These are phyloP conservation scores for Annulohypoxylon stygium DNA, from an alignment of 495 filamentous ascomycete species.

Conservation along the genomic window DNA sequence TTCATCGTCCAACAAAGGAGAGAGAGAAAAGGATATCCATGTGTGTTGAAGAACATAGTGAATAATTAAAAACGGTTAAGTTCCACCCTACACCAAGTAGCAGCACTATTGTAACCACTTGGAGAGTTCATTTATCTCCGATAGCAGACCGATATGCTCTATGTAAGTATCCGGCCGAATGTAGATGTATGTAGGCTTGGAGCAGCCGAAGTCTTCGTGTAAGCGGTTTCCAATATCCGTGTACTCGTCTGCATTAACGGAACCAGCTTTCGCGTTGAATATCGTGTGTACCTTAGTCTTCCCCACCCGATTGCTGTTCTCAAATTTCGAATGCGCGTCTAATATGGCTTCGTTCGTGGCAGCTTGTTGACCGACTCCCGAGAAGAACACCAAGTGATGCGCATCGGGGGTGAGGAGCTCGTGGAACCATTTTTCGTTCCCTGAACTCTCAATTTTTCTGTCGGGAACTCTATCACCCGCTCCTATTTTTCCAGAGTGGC, in stretches of 20 bases:
- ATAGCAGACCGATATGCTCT: conserved; percentile 54
- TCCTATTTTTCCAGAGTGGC: conserved; percentile 34
- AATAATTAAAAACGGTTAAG: background rate
- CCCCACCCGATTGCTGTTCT: conserved; percentile 14
- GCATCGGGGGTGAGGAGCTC: conserved; percentile 35
- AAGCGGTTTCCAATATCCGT: conserved; percentile 49
- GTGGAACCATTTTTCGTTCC: conserved; percentile 37
- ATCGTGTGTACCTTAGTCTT: conserved; percentile 36
- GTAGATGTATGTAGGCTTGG: conserved; percentile 52
- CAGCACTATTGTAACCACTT: conserved; percentile 28
- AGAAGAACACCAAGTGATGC: conserved; percentile 48
- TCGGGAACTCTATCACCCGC: conserved; percentile 51
- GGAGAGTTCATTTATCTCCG: conserved; percentile 47
- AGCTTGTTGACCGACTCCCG: conserved; percentile 30
- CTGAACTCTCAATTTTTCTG: conserved; percentile 30
- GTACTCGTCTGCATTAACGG: conserved; percentile 23
- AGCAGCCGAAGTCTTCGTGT: conserved; percentile 54
- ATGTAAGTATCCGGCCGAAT: conserved; percentile 60
- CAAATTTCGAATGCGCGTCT: conserved; percentile 27
- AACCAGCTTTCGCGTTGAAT: conserved; percentile 9
- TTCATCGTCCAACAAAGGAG: background rate
- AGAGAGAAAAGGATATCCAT: background rate
- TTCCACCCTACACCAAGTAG: background rate
- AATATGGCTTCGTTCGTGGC: conserved; percentile 26
- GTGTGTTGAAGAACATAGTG: background rate